These are phyloP conservation scores for Plasmodium yoelii DNA, from an alignment of 169 alveolate species.

Conservation along the genomic window DNA sequence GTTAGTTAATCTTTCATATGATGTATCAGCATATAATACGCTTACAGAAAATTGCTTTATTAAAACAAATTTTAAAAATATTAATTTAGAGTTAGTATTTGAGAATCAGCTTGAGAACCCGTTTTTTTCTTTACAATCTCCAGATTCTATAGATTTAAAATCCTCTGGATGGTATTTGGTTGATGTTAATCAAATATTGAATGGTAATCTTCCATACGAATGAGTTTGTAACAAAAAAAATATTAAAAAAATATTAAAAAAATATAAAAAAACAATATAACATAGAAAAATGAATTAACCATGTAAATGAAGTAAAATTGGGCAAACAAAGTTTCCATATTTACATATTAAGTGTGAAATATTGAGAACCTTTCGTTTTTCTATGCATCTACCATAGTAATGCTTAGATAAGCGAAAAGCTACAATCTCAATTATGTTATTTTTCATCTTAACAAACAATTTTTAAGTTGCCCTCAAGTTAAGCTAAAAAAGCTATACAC, in stretches of 20 bases:
- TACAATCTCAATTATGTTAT: too few relatives aligned
- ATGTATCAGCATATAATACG: conserved; percentile 26
- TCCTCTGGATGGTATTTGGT: conserved; percentile 73
- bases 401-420: too few relatives aligned
- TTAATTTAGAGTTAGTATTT: conserved; percentile 45
- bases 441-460: too few relatives aligned
- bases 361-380: too few relatives aligned
- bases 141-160: conserved; percentile 56
- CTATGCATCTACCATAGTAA: too few relatives aligned
- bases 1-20: conserved; percentile 45
- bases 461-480: too few relatives aligned
- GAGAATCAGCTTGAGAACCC: conserved; percentile 75
- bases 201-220: conserved; percentile 73
- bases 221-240: neutral
- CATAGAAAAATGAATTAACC: neutral
- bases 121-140: conserved; percentile 51
- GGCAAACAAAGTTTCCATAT: too few relatives aligned
- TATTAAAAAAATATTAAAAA: too few relatives aligned
- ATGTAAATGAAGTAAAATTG: neutral
- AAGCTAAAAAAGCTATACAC: too few relatives aligned
- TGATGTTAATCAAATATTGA: conserved; percentile 73
- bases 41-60: conserved; percentile 34
- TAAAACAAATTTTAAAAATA: conserved; percentile 64
- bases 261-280: neutral
- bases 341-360: too few relatives aligned